These are phyloP conservation scores for Actinomortierella wolfii DNA, from an alignment of 371 early-diverging fungal species.

Conservation along the genomic window DNA sequence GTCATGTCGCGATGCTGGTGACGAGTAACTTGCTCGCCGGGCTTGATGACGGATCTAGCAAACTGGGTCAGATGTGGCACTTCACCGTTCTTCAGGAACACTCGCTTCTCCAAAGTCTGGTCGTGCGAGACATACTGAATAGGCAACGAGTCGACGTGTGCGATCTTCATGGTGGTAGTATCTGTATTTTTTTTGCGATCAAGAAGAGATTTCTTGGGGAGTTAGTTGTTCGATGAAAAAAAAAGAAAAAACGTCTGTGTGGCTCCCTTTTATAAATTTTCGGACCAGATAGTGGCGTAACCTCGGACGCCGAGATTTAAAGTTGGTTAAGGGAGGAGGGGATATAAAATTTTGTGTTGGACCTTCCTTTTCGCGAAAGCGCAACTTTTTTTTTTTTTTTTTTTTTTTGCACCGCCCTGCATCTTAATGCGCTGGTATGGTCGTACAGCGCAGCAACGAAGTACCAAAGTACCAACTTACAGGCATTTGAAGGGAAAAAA, in stretches of 20 bases:
- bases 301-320: no score
- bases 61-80: constrained; percentile 43
- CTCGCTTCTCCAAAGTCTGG: constrained; percentile 36
- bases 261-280: neutral
- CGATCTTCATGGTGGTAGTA: constrained; percentile 36
- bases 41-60: constrained; percentile 40
- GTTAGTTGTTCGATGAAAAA: neutral
- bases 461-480: no score
- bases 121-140: constrained; percentile 43
- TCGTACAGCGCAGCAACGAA: no score
- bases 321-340: no score
- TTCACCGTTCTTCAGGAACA: constrained; percentile 40
- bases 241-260: neutral
- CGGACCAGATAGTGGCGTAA: no score
- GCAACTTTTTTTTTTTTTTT: neutral
- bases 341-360: no score
- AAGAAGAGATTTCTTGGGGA: neutral
- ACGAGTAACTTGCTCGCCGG: constrained; percentile 32
- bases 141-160: constrained; percentile 26
- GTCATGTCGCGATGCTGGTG: constrained; percentile 45
- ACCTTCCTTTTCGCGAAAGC: no score
- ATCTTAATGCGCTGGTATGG: no score
- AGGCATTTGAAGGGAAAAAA: no score
- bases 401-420: neutral
- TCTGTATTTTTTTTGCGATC: neutral